Conservation (phyloP, 352 stramenopile genomes). For the Pythium utonaiense region DNA sequence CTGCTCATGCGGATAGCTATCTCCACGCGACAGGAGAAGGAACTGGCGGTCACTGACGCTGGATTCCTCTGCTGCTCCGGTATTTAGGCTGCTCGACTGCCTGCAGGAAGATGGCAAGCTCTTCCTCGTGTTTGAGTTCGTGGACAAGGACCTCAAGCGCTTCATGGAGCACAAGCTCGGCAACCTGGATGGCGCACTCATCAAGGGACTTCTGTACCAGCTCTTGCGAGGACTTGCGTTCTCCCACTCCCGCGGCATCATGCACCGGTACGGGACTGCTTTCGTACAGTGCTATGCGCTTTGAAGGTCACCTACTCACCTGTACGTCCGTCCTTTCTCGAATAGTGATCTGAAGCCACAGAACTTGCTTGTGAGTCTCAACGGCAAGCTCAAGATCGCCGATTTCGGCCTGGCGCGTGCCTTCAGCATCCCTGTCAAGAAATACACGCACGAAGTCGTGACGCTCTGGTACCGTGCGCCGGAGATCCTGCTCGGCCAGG, state of each 20-base stretch:
- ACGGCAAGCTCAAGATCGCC: constrained; percentile 96
- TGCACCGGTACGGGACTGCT: constrained; percentile 88
- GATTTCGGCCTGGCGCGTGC: constrained; percentile 97
- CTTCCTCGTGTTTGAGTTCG: constrained; percentile 99
- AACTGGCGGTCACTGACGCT: too few species aligned
- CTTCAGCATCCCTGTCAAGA: constrained; percentile 96
- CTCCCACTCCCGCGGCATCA: constrained; percentile 83
- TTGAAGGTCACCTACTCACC: too few species aligned
- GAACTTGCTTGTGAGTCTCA: constrained; percentile 94
- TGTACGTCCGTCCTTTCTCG: not conserved
- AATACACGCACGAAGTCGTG: constrained; percentile 98
- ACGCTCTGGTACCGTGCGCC: constrained; percentile 99
- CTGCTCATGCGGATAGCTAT: too few species aligned
- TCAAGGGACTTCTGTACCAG: constrained; percentile 86
- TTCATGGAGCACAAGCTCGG: constrained; percentile 91
- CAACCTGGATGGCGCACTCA: constrained; percentile 47
- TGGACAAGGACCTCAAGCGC: constrained; percentile 97
- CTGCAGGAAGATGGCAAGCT: constrained; percentile 94
- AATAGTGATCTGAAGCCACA: constrained; percentile 96
- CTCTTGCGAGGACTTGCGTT: constrained; percentile 84
- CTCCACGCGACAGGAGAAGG: too few species aligned
- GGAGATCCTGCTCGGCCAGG: constrained; percentile 96
- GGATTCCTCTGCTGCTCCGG: too few species aligned
- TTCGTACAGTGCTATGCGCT: too few species aligned
- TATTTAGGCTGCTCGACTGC: constrained; percentile 93